Conservation (phyloP, 768 basidiomycete species). For the Leucosporidium creatinivorum region DNA sequence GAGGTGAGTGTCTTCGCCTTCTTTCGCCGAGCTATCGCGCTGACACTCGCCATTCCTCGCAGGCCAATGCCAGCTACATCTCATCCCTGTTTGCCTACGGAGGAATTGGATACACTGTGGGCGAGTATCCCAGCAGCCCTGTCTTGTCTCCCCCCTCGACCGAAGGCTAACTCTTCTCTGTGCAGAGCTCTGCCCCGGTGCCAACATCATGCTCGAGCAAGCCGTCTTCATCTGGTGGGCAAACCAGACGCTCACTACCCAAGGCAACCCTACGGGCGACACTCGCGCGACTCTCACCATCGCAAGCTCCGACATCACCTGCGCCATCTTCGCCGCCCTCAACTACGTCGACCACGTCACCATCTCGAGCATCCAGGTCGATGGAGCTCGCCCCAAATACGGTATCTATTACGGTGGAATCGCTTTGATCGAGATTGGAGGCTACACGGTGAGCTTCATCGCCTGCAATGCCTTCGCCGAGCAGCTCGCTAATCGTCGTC, state of each 20-base stretch:
- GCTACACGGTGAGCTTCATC: constrained; percentile 3
- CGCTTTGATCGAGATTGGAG: constrained; percentile 12
- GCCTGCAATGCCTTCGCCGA: background rate
- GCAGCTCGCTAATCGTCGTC: background rate
- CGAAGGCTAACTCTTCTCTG: too few species aligned
- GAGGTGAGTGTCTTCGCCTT: too few species aligned
- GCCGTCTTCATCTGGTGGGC: constrained; percentile 20
- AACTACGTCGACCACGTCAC: background rate
- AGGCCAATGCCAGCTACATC: too few species aligned
- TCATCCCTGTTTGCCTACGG: too few species aligned
- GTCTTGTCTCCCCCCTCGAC: too few species aligned
- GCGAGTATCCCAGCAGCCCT: too few species aligned
- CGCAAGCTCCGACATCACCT: background rate
- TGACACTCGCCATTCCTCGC: too few species aligned
- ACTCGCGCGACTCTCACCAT: constrained; percentile 12
- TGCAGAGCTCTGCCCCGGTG: constrained; percentile 8
- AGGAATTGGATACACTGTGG: too few species aligned
- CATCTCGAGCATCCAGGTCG: constrained; percentile 9
- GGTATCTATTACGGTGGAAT: background rate
- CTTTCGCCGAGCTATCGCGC: too few species aligned
- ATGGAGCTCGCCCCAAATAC: background rate
- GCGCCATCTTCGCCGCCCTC: constrained; percentile 13
- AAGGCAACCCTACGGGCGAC: constrained; percentile 3
- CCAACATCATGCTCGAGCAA: constrained; percentile 11
- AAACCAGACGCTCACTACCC: constrained; percentile 15